Percentiles rank a stretch among this genome's conserved stretches.
Conservation (phyloP, 129 eudicot species). For the Kitagawia praeruptora region DNA sequence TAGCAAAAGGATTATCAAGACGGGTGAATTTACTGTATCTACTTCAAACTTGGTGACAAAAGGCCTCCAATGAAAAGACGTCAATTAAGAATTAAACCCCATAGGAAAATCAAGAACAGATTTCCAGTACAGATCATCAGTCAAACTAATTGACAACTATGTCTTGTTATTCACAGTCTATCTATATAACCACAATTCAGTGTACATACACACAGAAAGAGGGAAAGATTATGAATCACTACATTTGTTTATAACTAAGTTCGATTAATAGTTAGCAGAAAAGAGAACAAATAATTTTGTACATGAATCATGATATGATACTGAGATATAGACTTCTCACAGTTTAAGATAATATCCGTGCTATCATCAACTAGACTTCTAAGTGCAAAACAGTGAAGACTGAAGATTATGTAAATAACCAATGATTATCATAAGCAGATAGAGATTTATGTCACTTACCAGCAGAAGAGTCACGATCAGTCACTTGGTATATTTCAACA, state of each 20-base stretch:
- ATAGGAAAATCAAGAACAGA: too few species aligned
- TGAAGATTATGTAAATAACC: background rate
- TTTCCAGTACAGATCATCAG: too few species aligned
- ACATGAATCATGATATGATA: too few species aligned
- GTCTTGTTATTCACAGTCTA: background rate
- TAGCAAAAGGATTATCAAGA: too few species aligned
- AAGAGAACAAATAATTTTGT: background rate
- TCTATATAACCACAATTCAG: too few species aligned
- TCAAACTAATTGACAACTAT: background rate
- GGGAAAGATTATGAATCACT: background rate
- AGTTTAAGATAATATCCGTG: too few species aligned
- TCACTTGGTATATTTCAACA: background rate
- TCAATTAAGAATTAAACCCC: too few species aligned
- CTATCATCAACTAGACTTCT: background rate
- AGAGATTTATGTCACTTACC: background rate
- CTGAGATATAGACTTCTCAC: background rate
- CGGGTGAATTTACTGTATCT: too few species aligned
- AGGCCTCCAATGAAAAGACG: too few species aligned
- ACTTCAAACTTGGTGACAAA: too few species aligned
- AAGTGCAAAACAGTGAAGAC: background rate
- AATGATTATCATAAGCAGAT: background rate
- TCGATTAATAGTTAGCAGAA: background rate
- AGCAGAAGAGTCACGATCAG: background rate
- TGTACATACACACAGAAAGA: background rate
- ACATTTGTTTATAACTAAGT: too few species aligned